phyloP scores from a whole-genome alignment of 106 monocot species.

The Amphibolis antarctica region DNA sequence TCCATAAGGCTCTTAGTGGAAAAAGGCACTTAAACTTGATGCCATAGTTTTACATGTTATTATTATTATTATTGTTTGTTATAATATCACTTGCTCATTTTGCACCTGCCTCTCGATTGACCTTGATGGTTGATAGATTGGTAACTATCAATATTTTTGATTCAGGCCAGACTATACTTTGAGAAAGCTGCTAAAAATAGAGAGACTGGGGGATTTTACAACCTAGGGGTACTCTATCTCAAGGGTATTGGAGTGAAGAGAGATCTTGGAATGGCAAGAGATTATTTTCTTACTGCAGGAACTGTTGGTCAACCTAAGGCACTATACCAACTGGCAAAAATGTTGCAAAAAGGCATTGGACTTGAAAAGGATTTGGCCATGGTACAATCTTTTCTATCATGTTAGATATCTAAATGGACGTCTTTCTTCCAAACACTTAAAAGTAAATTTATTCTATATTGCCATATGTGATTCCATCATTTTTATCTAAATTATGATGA shows the following conservation, averaged over 20 bases:
- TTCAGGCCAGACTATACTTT: slow-evolving; percentile 82
- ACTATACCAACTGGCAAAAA: slow-evolving; percentile 81
- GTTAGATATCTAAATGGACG: neutral
- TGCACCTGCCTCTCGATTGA: no score
- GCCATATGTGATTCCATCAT: no score
- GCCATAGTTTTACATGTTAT: no score
- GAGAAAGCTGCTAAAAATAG: slow-evolving; percentile 70
- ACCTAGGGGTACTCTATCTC: slow-evolving; percentile 82
- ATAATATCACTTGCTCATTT: no score
- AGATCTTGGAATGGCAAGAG: slow-evolving; percentile 47
- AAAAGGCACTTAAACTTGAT: no score
- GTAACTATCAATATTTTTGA: neutral
- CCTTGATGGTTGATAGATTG: neutral
- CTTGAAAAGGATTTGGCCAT: slow-evolving; percentile 63
- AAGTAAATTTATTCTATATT: no score
- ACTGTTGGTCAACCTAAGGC: slow-evolving; percentile 92
- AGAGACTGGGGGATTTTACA: slow-evolving; percentile 81
- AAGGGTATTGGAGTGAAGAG: slow-evolving; percentile 84
- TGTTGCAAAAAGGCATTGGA: slow-evolving; percentile 86
- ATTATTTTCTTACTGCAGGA: slow-evolving; percentile 62
- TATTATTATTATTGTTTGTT: no score
- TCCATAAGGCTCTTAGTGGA: no score
- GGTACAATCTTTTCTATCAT: slow-evolving; percentile 29
- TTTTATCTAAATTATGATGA: no score
- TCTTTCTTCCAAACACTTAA: no score